Base-by-base conservation (phyloP, 345 rosid species). In the Murraya paniculata region DNA sequence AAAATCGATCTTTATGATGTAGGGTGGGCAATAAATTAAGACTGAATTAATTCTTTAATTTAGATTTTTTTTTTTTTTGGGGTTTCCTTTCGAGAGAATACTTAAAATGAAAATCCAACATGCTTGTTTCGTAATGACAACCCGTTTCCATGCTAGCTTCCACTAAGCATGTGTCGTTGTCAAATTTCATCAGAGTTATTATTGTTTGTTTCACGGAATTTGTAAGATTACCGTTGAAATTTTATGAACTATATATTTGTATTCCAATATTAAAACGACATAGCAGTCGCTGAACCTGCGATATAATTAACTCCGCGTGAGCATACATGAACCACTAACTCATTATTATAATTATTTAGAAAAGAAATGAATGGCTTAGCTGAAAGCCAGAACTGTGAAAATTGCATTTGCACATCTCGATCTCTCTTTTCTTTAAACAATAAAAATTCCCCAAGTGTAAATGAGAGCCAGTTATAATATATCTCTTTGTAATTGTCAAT, bases 271-370 rank as follows among this genome's bases (percentile, higher is more conserved):
- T 58, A 13, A 7, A 64, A 68, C 68, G 41, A 79, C 45, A 71
- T 61, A 28, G 27, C 58, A n/a, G 35, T 65, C 35, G 77, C 64
- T 33, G 76, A 78, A 66, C 27, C 28, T 53, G 28, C 78, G 39
- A 39, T 67, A 56, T 75, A 45, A 77, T 67, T 73, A 72, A 80
- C 64, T 72, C 71, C 65, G 79, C 85, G 79, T 85, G 86, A 82
- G 81, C 35, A 39, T 77, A 77, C 87, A 72, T 84, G 77, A 78
- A 65, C 60, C 77, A 68, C 48, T 80, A 60, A 69, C 68, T 73
- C 62, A 68, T 79, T 33, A 36, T 7, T 58, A 38, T 7, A 2
- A 1, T 36, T 1, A 19, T 24, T 67, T 19, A 48, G 33, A 13
- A 45, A 45, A 45, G 1, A 13, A 45, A 11, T 18, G 18, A 45